These are phyloP conservation scores for Flueggea neowawraea DNA, from an alignment of 441 rosid species.

Conservation along the genomic window DNA sequence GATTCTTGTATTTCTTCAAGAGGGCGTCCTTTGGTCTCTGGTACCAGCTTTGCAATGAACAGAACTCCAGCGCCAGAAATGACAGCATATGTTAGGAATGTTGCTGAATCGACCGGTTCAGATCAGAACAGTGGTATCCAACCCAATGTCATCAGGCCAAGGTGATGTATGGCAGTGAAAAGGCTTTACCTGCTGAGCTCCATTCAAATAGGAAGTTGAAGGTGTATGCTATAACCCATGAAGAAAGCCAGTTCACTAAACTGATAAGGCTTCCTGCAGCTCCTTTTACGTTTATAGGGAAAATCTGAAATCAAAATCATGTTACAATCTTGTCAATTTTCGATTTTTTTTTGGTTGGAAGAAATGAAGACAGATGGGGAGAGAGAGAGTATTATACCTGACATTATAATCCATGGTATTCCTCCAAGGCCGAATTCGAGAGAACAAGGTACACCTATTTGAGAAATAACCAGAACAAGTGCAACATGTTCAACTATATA, in stretches of 20 bases:
- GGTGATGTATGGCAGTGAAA: background rate
- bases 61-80: slow-evolving; percentile 11
- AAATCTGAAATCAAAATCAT: slow-evolving; percentile 12
- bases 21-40: slow-evolving; percentile 38
- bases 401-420: slow-evolving; percentile 58
- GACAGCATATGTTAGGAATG: slow-evolving; percentile 28
- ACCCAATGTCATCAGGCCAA: too few relatives aligned
- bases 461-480: background rate
- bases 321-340: too few relatives aligned
- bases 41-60: slow-evolving; percentile 29
- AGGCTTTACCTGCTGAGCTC: slow-evolving; percentile 15
- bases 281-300: slow-evolving; percentile 26
- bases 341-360: too few relatives aligned
- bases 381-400: slow-evolving; percentile 31
- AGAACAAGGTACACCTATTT: slow-evolving; percentile 21
- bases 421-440: slow-evolving; percentile 40
- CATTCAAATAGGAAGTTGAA: slow-evolving; percentile 21
- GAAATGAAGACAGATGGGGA: background rate
- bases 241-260: slow-evolving; percentile 22
- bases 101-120: slow-evolving; percentile 17
- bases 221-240: slow-evolving; percentile 20
- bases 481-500: background rate
- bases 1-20: slow-evolving; percentile 30
- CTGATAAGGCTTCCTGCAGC: slow-evolving; percentile 27
- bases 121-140: too few relatives aligned